A percentile compares a stretch with the other conserved stretches of the same genome.
Conservation (phyloP, 257 asterid species). For the Agastache rugosa region DNA sequence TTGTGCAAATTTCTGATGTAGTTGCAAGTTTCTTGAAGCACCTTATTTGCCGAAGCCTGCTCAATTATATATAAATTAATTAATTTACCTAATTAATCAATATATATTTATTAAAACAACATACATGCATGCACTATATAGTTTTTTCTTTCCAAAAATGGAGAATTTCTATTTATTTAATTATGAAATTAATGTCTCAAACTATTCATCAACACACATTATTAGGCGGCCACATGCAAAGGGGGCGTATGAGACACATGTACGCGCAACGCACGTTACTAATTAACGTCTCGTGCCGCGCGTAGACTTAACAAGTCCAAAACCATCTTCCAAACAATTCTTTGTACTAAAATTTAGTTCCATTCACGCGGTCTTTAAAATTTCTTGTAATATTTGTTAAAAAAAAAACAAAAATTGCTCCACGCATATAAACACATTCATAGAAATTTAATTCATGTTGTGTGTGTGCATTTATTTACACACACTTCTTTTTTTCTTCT, state of each 20-base stretch:
- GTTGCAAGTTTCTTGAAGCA: constrained; percentile 93
- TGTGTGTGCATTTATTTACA: constrained; percentile 11
- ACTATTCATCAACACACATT: background rate
- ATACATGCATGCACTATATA: constrained; percentile 39
- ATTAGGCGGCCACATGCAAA: constrained; percentile 21
- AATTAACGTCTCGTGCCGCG: background rate
- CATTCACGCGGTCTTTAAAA: too few species aligned
- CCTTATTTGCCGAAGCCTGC: constrained; percentile 90
- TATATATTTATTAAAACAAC: background rate
- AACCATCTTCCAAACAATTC: background rate
- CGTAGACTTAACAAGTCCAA: background rate
- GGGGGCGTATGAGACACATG: background rate
- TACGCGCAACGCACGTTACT: background rate
- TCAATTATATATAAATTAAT: too few species aligned
- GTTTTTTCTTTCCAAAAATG: background rate
- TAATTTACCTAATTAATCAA: background rate
- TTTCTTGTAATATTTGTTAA: too few species aligned
- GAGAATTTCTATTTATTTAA: too few species aligned
- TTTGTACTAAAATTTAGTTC: background rate
- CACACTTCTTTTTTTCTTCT: background rate
- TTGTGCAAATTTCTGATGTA: constrained; percentile 81
- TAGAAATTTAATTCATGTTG: background rate
- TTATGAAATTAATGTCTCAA: too few species aligned
- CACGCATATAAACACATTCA: constrained; percentile 7
- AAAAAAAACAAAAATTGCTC: too few species aligned